These are phyloP conservation scores for Hamamelis virginiana DNA, from an alignment of 164 flowering plant genomes.

Conservation along the genomic window DNA sequence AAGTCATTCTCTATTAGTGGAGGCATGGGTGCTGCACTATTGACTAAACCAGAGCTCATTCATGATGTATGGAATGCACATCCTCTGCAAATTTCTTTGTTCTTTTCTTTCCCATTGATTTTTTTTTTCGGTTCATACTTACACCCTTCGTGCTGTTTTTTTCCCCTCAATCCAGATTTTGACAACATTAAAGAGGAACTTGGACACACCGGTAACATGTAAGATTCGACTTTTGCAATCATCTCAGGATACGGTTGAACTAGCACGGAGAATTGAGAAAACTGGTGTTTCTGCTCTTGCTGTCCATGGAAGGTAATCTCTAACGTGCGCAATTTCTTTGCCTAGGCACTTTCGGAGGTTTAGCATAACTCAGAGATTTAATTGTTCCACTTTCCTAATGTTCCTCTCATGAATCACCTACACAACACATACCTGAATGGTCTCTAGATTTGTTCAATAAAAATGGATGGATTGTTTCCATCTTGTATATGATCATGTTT, in stretches of 20 bases:
- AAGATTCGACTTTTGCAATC: slow-evolving; percentile 85
- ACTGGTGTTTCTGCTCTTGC: slow-evolving; percentile 91
- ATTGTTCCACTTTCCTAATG: neutral
- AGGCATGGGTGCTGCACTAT: slow-evolving; percentile 96
- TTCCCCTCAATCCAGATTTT: slow-evolving; percentile 56
- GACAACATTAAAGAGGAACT: slow-evolving; percentile 81
- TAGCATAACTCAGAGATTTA: neutral
- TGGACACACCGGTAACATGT: slow-evolving; percentile 78
- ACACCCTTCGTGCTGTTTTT: neutral
- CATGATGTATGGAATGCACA: slow-evolving; percentile 65
- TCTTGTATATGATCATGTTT: slow-evolving; percentile 1
- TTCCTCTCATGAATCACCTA: neutral
- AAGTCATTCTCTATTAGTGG: slow-evolving; percentile 90
- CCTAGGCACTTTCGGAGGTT: neutral
- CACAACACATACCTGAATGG: neutral
- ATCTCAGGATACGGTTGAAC: slow-evolving; percentile 72
- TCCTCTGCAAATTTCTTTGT: neutral
- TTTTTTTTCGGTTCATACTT: neutral
- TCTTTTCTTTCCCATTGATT: neutral
- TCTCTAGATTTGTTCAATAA: neutral
- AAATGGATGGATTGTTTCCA: neutral
- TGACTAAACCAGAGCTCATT: slow-evolving; percentile 84
- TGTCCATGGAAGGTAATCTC: slow-evolving; percentile 88
- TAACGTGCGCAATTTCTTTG: neutral
- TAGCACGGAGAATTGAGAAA: slow-evolving; percentile 81